These are phyloP conservation scores for Anthracocystis walkeri DNA, from an alignment of 1,284 basidiomycete species.

Conservation along the genomic window DNA sequence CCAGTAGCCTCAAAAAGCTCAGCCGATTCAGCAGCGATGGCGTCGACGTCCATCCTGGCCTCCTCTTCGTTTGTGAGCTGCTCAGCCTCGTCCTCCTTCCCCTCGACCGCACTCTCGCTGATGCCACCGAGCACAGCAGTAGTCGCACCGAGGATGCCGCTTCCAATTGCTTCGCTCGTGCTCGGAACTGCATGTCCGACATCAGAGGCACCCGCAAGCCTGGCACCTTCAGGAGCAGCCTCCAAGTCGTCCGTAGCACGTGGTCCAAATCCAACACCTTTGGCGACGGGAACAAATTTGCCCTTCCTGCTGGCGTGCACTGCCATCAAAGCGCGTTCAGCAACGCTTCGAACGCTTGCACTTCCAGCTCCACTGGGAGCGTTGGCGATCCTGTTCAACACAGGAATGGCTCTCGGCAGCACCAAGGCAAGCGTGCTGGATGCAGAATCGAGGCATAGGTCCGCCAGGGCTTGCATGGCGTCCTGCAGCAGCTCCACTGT, in stretches of 20 bases:
- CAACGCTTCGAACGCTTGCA: slow-evolving; percentile 6
- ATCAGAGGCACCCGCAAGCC: slow-evolving; percentile 20
- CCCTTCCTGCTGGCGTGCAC: slow-evolving; percentile 35
- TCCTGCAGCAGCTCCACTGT: slow-evolving; percentile 11
- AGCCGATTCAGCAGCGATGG: slow-evolving; percentile 38
- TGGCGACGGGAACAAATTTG: slow-evolving; percentile 41
- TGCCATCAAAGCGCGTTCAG: slow-evolving; percentile 20
- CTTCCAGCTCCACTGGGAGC: slow-evolving; percentile 29
- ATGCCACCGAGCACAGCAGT: slow-evolving; percentile 15
- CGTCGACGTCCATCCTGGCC: slow-evolving; percentile 33
- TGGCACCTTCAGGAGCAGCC: slow-evolving; percentile 32
- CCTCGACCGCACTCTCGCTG: not conserved
- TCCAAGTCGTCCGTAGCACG: slow-evolving; percentile 39
- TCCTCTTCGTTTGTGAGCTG: not conserved
- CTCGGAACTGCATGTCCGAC: slow-evolving; percentile 16
- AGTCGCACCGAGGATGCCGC: slow-evolving; percentile 4
- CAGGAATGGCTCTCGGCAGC: slow-evolving; percentile 32
- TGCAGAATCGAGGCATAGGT: slow-evolving; percentile 29
- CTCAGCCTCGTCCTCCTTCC: not conserved
- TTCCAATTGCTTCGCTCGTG: slow-evolving; percentile 11
- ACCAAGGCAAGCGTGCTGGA: slow-evolving; percentile 32
- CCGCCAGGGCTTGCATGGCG: slow-evolving; percentile 20
- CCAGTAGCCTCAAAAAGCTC: slow-evolving; percentile 24
- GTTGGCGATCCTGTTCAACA: slow-evolving; percentile 22
- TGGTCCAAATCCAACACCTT: slow-evolving; percentile 40